Conservation (phyloP, 352 stramenopile species). For the Pythium grandisporangium region DNA sequence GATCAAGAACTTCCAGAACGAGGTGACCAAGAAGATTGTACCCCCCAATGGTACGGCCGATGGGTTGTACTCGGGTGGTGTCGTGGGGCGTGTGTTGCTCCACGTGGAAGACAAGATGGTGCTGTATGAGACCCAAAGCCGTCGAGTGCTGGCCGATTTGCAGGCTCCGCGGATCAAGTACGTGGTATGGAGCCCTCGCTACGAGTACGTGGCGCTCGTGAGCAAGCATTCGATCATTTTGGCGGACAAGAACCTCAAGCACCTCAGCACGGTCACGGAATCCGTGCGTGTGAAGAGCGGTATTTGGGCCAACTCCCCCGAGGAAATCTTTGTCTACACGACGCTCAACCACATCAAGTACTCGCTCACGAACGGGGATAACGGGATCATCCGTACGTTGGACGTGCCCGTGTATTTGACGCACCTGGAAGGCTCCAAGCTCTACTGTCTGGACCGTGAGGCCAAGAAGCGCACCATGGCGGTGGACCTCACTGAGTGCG, state of each 20-base stretch:
- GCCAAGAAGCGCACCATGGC: slow-evolving; percentile 94
- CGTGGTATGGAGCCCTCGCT: slow-evolving; percentile 96
- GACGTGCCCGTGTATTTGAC: slow-evolving; percentile 97
- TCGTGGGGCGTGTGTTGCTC: slow-evolving; percentile 96
- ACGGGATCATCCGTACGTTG: slow-evolving; percentile 97
- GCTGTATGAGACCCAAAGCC: slow-evolving; percentile 97
- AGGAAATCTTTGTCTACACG: slow-evolving; percentile 98
- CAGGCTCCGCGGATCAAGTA: slow-evolving; percentile 96
- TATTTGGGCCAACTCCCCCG: slow-evolving; percentile 85
- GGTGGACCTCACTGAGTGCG: slow-evolving; percentile 98
- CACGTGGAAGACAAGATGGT: slow-evolving; percentile 96
- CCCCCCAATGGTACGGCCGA: slow-evolving; percentile 94
- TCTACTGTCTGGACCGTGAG: slow-evolving; percentile 96
- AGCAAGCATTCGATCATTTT: slow-evolving; percentile 98
- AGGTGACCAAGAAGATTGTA: slow-evolving; percentile 97
- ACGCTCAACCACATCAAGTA: slow-evolving; percentile 96
- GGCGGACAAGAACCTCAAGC: slow-evolving; percentile 96
- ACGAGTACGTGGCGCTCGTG: slow-evolving; percentile 95
- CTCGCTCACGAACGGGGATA: slow-evolving; percentile 90
- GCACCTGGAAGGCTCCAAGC: slow-evolving; percentile 91
- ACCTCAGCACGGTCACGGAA: slow-evolving; percentile 96
- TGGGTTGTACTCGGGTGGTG: slow-evolving; percentile 94
- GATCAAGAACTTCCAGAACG: slow-evolving; percentile 99
- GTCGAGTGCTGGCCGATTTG: slow-evolving; percentile 94
- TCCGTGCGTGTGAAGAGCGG: slow-evolving; percentile 95